Base-by-base conservation (phyloP, 768 basidiomycete species). In the Tylopilus vinaceipallidus region DNA sequence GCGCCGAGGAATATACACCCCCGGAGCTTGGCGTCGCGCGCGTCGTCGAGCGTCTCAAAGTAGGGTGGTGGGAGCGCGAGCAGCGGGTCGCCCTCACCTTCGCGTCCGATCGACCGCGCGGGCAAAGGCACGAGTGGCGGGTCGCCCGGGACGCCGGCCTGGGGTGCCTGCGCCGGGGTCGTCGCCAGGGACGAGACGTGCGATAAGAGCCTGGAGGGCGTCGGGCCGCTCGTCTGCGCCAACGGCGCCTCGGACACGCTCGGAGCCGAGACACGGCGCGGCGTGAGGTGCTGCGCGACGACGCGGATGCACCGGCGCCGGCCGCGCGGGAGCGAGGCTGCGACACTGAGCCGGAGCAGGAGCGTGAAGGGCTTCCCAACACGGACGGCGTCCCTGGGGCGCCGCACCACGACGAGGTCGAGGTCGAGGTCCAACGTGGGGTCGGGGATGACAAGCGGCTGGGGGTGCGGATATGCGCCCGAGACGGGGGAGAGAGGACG, bases 251-350 rank as follows among this genome's bases (percentile, higher is more conserved):
- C 64, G 14, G 52, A 24, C 23, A 24, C 24, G 19, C 5, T 42
- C 33, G 45, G 56, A 44, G 59, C 37, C 11, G 56, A 45, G 19
- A 55, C 53, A 10, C 65, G 73, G 14, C 73, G 71, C 17, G 76
- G 74, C 37, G 77, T 75, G 13, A 88, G 67, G 57, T 87, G 86
- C 57, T 92, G 90, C 7, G 90, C 74, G 16, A 76, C 84, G 23
- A 91, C 66, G 23, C 84, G 55, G 6, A 71, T 61, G 20, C 83
- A 75, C 39, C 71, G 70, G 22, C 64, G 59, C 64, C 29, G 69
- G 52, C 4, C 55, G 2, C 29, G 60, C 4, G 74, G 73, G n/a
- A 78, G 58, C 7, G 66, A 55, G 9, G 77, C 75, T 4, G 80
- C 75, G 23, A 85, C 61, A 20, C 76, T 74, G 13, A 90, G 67